Conservation (phyloP, 768 basidiomycete species). For the Rhizopogon vinicolor region DNA sequence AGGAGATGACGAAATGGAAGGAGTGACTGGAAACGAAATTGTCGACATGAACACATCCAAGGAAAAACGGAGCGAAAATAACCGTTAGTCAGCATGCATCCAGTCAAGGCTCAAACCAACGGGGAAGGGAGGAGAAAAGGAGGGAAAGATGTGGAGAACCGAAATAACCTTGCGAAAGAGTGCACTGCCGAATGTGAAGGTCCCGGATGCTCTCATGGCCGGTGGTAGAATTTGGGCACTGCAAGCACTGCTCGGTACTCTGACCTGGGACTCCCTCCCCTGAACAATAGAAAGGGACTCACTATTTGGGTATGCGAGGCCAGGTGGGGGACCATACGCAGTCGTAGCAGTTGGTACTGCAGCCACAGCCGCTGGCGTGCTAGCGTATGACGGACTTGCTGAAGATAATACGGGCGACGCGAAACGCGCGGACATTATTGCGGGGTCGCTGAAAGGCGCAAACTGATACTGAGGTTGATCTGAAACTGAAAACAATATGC, state of each 20-base stretch:
- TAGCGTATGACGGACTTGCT: constrained; percentile 8
- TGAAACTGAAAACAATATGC: constrained; percentile 20
- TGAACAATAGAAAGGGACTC: constrained; percentile 55
- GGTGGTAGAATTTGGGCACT: constrained; percentile 81
- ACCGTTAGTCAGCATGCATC: constrained; percentile 28
- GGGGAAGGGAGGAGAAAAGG: constrained; percentile 10
- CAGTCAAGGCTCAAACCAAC: constrained; percentile 22
- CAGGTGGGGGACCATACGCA: constrained; percentile 58
- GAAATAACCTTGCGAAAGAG: constrained; percentile 19
- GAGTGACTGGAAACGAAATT: constrained; percentile 40
- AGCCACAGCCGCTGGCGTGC: constrained; percentile 3
- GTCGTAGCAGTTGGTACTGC: constrained; percentile 2
- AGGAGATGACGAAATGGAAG: constrained; percentile 27
- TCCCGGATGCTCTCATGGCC: constrained; percentile 48
- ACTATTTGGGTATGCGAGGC: constrained; percentile 53
- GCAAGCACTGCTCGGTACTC: constrained; percentile 88
- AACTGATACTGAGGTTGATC: constrained; percentile 33
- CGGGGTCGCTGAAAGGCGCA: constrained; percentile 61
- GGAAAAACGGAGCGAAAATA: constrained; percentile 14
- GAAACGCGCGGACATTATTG: constrained; percentile 76
- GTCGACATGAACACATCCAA: constrained; percentile 30
- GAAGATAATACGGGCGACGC: constrained; percentile 33
- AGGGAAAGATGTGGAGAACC: constrained; percentile 30
- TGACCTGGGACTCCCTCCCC: constrained; percentile 78
- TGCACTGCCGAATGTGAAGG: background rate